Conservation (phyloP, 306 rosid species). For the Vigna nakashimae region DNA sequence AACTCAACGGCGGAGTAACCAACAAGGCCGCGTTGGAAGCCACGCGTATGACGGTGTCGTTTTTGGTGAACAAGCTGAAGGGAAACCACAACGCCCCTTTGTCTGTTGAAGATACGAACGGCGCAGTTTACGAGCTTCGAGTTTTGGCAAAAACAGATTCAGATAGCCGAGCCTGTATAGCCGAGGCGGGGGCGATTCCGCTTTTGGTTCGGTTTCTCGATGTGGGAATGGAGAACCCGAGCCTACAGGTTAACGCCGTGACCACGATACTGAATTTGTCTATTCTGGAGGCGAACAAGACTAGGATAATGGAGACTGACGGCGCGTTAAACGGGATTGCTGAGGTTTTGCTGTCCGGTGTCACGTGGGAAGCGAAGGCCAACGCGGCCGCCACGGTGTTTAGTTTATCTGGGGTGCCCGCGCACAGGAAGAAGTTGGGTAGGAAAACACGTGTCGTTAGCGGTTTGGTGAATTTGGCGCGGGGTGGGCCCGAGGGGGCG, state of each 20-base stretch:
- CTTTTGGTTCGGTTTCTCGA: conserved; percentile 61
- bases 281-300: conserved; percentile 72
- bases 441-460: conserved; percentile 67
- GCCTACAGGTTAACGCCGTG: conserved; percentile 83
- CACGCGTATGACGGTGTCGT: conserved; percentile 75
- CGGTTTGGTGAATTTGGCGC: conserved; percentile 74
- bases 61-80: conserved; percentile 66
- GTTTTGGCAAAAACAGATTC: conserved; percentile 74
- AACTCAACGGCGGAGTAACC: conserved; percentile 45
- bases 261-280: conserved; percentile 86
- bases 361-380: conserved; percentile 92
- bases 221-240: conserved; percentile 44
- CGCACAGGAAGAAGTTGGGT: conserved; percentile 66
- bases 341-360: conserved; percentile 69
- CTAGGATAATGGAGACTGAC: conserved; percentile 76
- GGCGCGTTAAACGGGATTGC: conserved; percentile 75
- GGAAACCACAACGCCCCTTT: background rate
- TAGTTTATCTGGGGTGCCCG: conserved; percentile 61
- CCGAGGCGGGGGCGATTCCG: conserved; percentile 85
- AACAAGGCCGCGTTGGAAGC: conserved; percentile 87
- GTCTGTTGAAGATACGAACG: conserved; percentile 53
- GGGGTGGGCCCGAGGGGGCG: conserved; percentile 59
- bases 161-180: conserved; percentile 79
- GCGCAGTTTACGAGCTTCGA: conserved; percentile 85
- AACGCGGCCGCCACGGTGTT: conserved; percentile 93